Base-by-base conservation (phyloP, 768 basidiomycete species). In the Tephrocybe rancida region DNA sequence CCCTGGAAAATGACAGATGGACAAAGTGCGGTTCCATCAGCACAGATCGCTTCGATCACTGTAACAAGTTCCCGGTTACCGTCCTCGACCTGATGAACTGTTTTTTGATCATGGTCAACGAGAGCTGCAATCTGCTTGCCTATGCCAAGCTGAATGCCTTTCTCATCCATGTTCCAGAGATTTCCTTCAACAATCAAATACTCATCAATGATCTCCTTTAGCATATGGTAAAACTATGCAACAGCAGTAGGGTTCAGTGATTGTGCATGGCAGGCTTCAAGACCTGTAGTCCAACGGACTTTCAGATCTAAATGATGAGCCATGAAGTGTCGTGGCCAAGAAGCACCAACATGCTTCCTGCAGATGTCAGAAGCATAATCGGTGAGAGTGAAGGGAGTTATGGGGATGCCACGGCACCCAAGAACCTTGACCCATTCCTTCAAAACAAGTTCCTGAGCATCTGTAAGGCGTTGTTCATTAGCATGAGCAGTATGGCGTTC, bases 1-100 rank as follows among this genome's bases (percentile, higher is more conserved):
- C 67, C 74, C 37, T 74, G 44, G 52, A 75, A 78, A 32, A 81
- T 68, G 24, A 80, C 67, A 7, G 63, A 62, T 3, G 78, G 75
- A 13, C 45, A 57, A 4, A 77, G 44, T 8, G 61, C 62, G 2
- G 62, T 54, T 5, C 79, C 77, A 66, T 77, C 76, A 9, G 80
- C 73, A 46, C 70, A 75, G 4, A 77, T 59, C 46, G 68, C 66
- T 56, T 81, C 76, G 34, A 82, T 73, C 22, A 80, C 61, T 0
- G 79, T 81, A 13, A 81, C 71, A 1, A 79, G 67, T 56, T 82
- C 74, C 2, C 72, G 58, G 51, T 73, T 71, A 1, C 62, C 72
- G 59, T 60, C 62, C n/a, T 61, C 57, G 9, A 70, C 55, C 14
- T 64, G 42, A 34, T 59, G 48, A 3, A 57, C 54, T 13, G 24